Evolutionary conservation across 306 rosid species (phyloP), one percentile per base, ranked within the genome.

Genomic region (Rubus parviflorus): DNA sequence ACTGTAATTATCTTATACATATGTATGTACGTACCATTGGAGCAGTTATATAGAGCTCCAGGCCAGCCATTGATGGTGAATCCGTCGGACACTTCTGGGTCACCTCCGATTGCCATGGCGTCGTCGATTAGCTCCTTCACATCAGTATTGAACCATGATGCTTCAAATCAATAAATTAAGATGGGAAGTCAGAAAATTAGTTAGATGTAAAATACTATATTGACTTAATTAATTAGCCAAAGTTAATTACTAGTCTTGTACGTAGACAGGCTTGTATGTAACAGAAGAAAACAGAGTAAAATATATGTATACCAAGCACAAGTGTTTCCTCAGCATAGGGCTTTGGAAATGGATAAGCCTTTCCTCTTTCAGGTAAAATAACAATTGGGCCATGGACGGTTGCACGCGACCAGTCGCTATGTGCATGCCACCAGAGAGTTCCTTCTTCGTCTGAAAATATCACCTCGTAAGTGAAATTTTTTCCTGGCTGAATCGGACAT

Each of bases 381-480:
- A 77, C 45, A 53, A 77, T 77, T 22, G 68, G 45, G 6, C 74
- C 80, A 40, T 77, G 80, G 8, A 77, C 64, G 4, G 80, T 77
- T 43, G 80, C 74, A 1, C 80, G 74, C 9, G 80, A 51, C 80
- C 80, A 77, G 16, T 67, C 74, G 6, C 80, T 77, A 19, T 77
- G 80, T 8, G 80, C 80, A 43, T 77, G 74, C 80, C 80, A 77
- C 74, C 80, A 67, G 3, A 75, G 25, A 51, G 79, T 75, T 45
- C 79, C 79, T 75, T 64, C 79, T 64, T 75, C 79, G 3, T 16
- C 25, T 5, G 80, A 77, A 23, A 77, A 68, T 13, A 77, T 77
- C 3, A 77, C 74, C 35, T 77, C 74, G n/a, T 77, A 54, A 1
- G 74, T 77, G 46, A 77, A 77, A 6, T 8, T 68, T 5, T 54